Base-by-base conservation (phyloP, 768 basidiomycete species). In the Coprinopsis strossmayeri region DNA sequence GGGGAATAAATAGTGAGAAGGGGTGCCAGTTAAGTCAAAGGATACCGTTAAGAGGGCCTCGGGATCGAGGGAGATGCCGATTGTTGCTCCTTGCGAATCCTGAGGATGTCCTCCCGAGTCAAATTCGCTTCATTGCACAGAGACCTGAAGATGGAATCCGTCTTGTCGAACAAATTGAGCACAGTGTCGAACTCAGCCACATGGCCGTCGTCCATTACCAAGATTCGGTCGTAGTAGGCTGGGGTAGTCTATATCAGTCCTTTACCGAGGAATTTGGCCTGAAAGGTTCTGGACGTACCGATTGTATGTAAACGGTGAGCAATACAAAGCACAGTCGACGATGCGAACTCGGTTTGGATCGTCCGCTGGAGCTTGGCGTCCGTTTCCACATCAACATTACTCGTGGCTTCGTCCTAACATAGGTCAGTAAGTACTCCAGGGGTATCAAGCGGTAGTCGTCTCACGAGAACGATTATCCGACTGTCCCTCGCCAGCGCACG, bases 131-230 rank as follows among this genome's bases (percentile, higher is more conserved):
- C 81, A 46, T 83, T 69, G 57, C 86, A 88, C 21, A 87, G 73
- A 2, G 78, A 76, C 17, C 83, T 71, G 71, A 87, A 87, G 45
- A 87, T 79, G 1, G 83, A 86, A 46, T 72, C 70, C 44, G 73
- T 65, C 49, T 71, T 72, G 58, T 82, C 77, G 55, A 79, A 80
- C 2, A 89, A 73, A 52, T 71, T 74, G 34, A 84, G 69, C 2
- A 87, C 86, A 1, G 82, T 82, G 63, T 87, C 87, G 58, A 79
- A 87, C 62, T 89, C 87, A 7, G 79, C 81, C 2, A 87, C 77
- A 26, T 66, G 57, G 2, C 88, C 87, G 21, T 71, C 65, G 55
- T 84, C 79, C 81, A 91, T 84, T 37, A 88, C 85, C 15, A 90
- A 65, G 20, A 88, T 72, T 18, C 79, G 72, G 57, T 87, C 82